Conservation (phyloP, 139 green algal genomes). For the Micromonas pusilla region DNA sequence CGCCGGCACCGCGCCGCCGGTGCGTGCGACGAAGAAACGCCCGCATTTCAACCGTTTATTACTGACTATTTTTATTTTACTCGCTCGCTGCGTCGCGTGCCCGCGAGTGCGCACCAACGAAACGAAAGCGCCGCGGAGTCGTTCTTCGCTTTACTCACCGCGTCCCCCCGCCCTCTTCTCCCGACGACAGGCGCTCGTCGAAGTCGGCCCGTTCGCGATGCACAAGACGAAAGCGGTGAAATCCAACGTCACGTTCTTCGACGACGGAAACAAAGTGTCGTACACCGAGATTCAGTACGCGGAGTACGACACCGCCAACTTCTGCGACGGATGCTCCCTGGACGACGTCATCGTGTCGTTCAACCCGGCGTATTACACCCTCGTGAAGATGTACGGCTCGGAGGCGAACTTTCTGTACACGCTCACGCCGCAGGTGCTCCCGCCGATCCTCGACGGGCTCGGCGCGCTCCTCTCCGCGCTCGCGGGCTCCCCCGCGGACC, state of each 20-base stretch:
- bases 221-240: background rate
- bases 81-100: too few relatives aligned
- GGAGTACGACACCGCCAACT: background rate
- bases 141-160: too few relatives aligned
- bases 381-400: background rate
- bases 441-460: background rate
- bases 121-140: too few relatives aligned
- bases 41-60: too few relatives aligned
- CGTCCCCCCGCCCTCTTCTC: too few relatives aligned
- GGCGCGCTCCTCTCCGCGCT: background rate
- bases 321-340: background rate
- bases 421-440: background rate
- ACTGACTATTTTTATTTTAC: too few relatives aligned
- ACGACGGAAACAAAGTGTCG: background rate
- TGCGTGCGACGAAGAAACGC: too few relatives aligned
- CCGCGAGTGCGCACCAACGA: too few relatives aligned
- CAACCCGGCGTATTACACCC: constrained; percentile 7
- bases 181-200: too few relatives aligned
- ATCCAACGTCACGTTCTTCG: constrained; percentile 7
- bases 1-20: background rate
- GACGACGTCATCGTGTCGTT: constrained; percentile 12
- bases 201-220: constrained; percentile 13
- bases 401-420: background rate
- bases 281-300: background rate
- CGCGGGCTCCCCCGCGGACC: too few relatives aligned